Conservation (phyloP, 2,329 filamentous ascomycete species). For the Coniosporium tulheliwenetii region DNA sequence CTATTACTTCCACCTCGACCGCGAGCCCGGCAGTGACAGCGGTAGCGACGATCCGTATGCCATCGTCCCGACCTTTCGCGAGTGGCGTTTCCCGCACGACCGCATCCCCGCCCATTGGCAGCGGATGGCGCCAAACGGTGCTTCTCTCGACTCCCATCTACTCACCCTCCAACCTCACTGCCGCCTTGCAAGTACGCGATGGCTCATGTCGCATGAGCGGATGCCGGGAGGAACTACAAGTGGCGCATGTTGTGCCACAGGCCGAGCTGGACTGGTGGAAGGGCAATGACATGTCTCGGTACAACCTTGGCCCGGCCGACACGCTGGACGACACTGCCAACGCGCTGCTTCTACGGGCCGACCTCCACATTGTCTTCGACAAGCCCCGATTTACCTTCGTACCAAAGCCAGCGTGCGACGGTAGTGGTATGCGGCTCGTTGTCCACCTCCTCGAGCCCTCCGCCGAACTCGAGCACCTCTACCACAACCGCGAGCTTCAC, state of each 20-base stretch:
- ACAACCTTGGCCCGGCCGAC: constrained; percentile 3
- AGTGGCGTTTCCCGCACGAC: constrained; percentile 8
- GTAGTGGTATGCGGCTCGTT: constrained; percentile 1
- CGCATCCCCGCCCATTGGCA: constrained; percentile 3
- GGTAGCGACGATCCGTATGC: constrained; percentile 3
- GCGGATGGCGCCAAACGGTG: not conserved
- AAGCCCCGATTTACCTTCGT: constrained; percentile 8
- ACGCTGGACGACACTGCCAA: constrained; percentile 7
- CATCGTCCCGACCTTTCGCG: constrained; percentile 7
- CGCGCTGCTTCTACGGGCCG: constrained; percentile 6
- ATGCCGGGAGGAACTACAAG: constrained; percentile 3
- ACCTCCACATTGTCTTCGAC: constrained; percentile 9
- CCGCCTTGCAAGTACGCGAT: not conserved
- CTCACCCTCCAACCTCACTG: not conserved
- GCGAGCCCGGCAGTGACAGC: not conserved
- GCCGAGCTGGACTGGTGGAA: constrained; percentile 5
- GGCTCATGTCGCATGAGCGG: not conserved
- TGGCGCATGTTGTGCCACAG: constrained; percentile 4
- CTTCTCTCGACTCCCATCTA: not conserved
- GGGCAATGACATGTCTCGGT: constrained; percentile 4
- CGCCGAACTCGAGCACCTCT: constrained; percentile 3
- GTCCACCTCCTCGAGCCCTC: constrained; percentile 6
- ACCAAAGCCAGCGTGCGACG: constrained; percentile 5
- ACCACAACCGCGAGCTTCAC: constrained; percentile 3
- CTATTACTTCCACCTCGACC: constrained; percentile 1